These are phyloP conservation scores for Favolaschia claudopus DNA, from an alignment of 768 basidiomycete species.

Conservation along the genomic window DNA sequence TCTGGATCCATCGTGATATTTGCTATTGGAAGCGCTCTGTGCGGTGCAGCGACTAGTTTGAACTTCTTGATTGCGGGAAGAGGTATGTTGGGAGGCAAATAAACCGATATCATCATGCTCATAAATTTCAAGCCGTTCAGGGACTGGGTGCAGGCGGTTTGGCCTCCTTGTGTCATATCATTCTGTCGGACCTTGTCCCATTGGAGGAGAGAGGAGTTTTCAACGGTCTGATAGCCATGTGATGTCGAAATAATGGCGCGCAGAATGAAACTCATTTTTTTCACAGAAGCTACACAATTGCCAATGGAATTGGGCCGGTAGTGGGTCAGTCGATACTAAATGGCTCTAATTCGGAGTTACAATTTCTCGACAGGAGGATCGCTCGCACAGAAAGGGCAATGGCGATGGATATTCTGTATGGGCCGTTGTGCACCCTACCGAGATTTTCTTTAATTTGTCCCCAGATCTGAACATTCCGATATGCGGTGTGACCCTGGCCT, in stretches of 20 bases:
- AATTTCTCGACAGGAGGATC: slow-evolving; percentile 35
- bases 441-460: background rate
- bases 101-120: background rate
- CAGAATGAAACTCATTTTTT: too few relatives aligned
- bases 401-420: slow-evolving; percentile 55
- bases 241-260: too few relatives aligned
- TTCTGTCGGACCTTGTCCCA: slow-evolving; percentile 54
- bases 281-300: slow-evolving; percentile 34
- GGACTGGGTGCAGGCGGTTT: slow-evolving; percentile 49
- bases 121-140: slow-evolving; percentile 40
- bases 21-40: slow-evolving; percentile 52
- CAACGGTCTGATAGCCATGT: slow-evolving; percentile 43
- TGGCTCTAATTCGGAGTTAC: slow-evolving; percentile 14
- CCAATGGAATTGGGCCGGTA: slow-evolving; percentile 31
- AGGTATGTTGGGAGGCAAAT: slow-evolving; percentile 19
- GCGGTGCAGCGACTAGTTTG: slow-evolving; percentile 51
- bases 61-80: slow-evolving; percentile 52
- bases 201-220: slow-evolving; percentile 53
- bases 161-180: slow-evolving; percentile 44
- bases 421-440: background rate
- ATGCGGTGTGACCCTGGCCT: slow-evolving; percentile 28
- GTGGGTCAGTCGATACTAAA: background rate
- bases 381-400: slow-evolving; percentile 39
- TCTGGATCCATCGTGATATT: slow-evolving; percentile 44
- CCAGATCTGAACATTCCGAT: slow-evolving; percentile 44